phyloP scores from a whole-genome alignment of 352 stramenopile species.

The Globisporangium canariense region DNA sequence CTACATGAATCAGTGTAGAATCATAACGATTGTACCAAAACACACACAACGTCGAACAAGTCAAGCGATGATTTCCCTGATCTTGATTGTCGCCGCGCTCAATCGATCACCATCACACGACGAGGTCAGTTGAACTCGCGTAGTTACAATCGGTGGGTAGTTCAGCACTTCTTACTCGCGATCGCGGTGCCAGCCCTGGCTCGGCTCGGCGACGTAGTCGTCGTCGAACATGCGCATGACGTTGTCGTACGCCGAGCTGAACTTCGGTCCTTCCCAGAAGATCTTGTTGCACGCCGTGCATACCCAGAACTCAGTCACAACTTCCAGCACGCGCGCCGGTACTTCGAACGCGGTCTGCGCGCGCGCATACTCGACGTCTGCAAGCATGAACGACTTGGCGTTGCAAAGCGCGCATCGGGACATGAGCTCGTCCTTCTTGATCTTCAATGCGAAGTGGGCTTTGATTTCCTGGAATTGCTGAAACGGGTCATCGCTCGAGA shows the following conservation, averaged over 20 bases:
- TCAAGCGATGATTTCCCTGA: no score
- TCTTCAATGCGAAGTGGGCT: conserved; percentile 56
- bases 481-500: conserved; percentile 66
- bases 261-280: conserved; percentile 34
- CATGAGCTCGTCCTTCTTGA: conserved; percentile 71
- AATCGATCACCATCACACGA: no score
- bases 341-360: conserved; percentile 51
- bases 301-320: conserved; percentile 56
- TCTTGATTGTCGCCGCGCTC: no score
- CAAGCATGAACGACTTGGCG: conserved; percentile 52
- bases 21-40: no score
- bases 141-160: background rate
- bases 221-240: conserved; percentile 15
- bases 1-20: no score
- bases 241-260: conserved; percentile 21
- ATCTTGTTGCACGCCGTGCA: conserved; percentile 25
- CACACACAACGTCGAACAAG: no score
- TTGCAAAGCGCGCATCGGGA: conserved; percentile 72
- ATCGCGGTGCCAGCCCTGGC: conserved; percentile 8
- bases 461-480: conserved; percentile 79
- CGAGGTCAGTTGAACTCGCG: no score
- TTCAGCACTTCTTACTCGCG: background rate
- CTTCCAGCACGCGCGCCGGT: conserved; percentile 46
- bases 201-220: conserved; percentile 5
- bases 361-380: conserved; percentile 48